phyloP scores from a whole-genome alignment of 169 alveolate species.

The Plasmodium knowlesi region DNA sequence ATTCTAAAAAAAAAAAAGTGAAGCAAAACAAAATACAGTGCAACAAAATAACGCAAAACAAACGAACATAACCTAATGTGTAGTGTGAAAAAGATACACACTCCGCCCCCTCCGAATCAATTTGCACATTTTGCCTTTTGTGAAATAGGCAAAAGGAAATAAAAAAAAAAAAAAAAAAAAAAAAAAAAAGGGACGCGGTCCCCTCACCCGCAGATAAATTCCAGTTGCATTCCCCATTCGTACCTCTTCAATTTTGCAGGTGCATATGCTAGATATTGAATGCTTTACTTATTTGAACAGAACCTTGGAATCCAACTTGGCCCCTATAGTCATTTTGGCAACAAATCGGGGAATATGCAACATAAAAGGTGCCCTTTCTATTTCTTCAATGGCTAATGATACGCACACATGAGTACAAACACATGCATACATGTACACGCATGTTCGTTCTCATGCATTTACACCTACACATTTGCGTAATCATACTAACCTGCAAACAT shows the following conservation, averaged over 20 bases:
- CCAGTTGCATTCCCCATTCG: background rate
- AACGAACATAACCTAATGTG: background rate
- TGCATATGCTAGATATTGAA: slow-evolving; percentile 98
- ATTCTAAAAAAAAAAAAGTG: background rate
- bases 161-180: background rate
- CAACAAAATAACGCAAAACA: background rate
- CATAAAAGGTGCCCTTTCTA: slow-evolving; percentile 60
- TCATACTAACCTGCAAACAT: slow-evolving; percentile 73
- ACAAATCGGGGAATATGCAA: slow-evolving; percentile 96
- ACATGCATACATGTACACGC: background rate
- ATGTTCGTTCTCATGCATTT: background rate
- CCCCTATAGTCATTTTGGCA: slow-evolving; percentile 98
- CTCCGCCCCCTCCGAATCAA: background rate
- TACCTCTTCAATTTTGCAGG: slow-evolving; percentile 12
- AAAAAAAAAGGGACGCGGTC: background rate
- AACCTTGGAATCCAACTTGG: slow-evolving; percentile 96
- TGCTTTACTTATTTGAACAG: slow-evolving; percentile 97
- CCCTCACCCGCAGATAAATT: background rate
- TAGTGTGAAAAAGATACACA: background rate
- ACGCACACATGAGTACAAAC: background rate
- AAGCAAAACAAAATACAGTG: background rate
- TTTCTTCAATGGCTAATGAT: background rate
- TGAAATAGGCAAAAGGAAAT: background rate
- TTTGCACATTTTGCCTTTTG: background rate
- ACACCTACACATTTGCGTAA: background rate